Percentiles rank a stretch among this genome's conserved stretches.
These are phyloP conservation scores for Trichoderma asperelloides DNA, from an alignment of 495 filamentous ascomycete genomes.

Conservation along the genomic window DNA sequence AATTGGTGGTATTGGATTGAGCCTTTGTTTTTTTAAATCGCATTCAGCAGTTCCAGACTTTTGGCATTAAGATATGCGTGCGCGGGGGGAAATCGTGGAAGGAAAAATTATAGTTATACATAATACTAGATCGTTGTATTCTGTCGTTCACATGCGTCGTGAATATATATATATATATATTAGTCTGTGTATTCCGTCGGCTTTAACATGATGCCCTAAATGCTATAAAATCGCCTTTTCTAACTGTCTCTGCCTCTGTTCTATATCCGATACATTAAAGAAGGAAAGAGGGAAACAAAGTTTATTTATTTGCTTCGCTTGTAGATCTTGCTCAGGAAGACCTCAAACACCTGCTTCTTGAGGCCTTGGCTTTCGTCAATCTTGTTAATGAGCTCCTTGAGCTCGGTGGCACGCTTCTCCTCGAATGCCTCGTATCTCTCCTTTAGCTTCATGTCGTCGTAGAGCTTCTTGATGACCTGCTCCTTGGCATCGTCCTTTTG, in stretches of 20 bases:
- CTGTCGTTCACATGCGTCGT: not conserved
- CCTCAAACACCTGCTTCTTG: conserved; percentile 82
- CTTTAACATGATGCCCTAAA: not conserved
- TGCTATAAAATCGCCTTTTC: not conserved
- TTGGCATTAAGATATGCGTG: not conserved
- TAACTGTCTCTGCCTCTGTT: not conserved
- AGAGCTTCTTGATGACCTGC: conserved; percentile 77
- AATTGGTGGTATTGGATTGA: not conserved
- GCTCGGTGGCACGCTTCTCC: conserved; percentile 66
- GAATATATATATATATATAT: not conserved
- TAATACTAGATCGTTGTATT: not conserved
- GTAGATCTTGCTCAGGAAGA: conserved; percentile 92
- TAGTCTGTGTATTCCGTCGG: not conserved
- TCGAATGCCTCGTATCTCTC: conserved; percentile 79
- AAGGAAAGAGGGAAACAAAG: not conserved
- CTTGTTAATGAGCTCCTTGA: conserved; percentile 62
- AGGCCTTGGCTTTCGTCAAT: conserved; percentile 79
- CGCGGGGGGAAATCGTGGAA: not conserved
- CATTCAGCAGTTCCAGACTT: not conserved
- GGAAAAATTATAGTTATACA: not conserved
- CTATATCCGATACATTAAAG: not conserved
- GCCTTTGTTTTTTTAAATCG: not conserved
- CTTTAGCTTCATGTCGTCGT: conserved; percentile 73
- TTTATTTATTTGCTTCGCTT: conserved; percentile 73
- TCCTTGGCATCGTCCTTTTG: conserved; percentile 75